Evolutionary conservation across 2,329 filamentous ascomycete genomes (phyloP).

Genomic region (Chaetomiaceae sp.): DNA sequence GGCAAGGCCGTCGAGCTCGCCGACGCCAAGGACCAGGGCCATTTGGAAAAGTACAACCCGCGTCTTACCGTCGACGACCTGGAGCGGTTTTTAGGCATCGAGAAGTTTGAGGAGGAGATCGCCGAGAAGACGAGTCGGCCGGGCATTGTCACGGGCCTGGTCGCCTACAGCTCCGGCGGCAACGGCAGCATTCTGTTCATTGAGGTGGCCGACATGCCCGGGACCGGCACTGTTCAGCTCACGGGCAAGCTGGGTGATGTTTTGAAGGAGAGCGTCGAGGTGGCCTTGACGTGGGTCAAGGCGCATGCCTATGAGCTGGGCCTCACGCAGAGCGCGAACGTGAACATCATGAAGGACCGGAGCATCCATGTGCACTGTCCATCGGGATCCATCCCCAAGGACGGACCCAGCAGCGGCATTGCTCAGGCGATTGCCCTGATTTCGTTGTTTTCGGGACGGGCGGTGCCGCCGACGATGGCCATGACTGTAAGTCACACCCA

Average conservation of each 20-base stretch:
- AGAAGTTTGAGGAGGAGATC: constrained; percentile 93
- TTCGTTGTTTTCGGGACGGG: constrained; percentile 78
- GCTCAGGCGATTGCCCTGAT: constrained; percentile 93
- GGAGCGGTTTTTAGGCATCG: constrained; percentile 86
- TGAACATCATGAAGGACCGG: constrained; percentile 94
- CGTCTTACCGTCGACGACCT: constrained; percentile 73
- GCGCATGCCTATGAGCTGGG: constrained; percentile 90
- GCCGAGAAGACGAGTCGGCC: constrained; percentile 79
- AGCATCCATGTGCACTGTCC: constrained; percentile 96
- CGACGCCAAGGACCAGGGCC: constrained; percentile 74
- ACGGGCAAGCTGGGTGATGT: constrained; percentile 96
- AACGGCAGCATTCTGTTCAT: constrained; percentile 98
- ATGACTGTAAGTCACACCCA: constrained; percentile 68
- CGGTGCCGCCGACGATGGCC: constrained; percentile 85
- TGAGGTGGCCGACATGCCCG: constrained; percentile 96
- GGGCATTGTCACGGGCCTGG: constrained; percentile 91
- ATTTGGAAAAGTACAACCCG: constrained; percentile 66
- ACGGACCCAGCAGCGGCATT: constrained; percentile 80
- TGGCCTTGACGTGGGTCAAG: constrained; percentile 95
- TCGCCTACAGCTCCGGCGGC: constrained; percentile 87
- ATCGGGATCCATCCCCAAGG: constrained; percentile 90
- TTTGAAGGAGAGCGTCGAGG: constrained; percentile 93
- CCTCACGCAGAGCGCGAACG: constrained; percentile 70
- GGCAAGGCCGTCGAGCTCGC: constrained; percentile 94
- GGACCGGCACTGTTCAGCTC: constrained; percentile 83